phyloP scores from a whole-genome alignment of 345 rosid species.

The Microcos paniculata region DNA sequence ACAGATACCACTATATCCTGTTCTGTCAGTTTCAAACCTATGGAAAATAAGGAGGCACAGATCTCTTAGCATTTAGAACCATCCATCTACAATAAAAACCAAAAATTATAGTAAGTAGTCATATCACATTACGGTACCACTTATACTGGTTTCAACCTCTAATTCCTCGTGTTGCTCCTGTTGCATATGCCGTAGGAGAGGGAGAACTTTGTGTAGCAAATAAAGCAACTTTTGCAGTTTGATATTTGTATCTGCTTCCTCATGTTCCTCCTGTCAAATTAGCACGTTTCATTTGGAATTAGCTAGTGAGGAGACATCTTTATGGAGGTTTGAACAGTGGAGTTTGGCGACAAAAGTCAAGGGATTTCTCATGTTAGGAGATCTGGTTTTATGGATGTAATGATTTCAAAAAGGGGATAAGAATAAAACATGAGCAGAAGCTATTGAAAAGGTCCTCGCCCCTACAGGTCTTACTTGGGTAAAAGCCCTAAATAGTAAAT shows the following conservation, averaged over 20 bases:
- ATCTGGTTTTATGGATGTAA: not conserved
- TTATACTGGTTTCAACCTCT: slow-evolving; percentile 32
- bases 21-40: slow-evolving; percentile 42
- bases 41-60: slow-evolving; percentile 7
- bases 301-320: not conserved
- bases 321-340: not conserved
- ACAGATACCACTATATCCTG: slow-evolving; percentile 25
- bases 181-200: slow-evolving; percentile 45
- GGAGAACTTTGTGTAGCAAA: slow-evolving; percentile 41
- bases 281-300: slow-evolving; percentile 10
- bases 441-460: not conserved
- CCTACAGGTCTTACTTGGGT: not conserved
- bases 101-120: slow-evolving; percentile 7
- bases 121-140: slow-evolving; percentile 29
- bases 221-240: slow-evolving; percentile 42
- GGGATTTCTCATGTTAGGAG: not conserved
- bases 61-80: slow-evolving; percentile 9
- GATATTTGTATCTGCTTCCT: slow-evolving; percentile 25
- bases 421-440: not conserved
- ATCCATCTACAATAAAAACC: slow-evolving; percentile 5
- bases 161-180: slow-evolving; percentile 48
- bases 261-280: slow-evolving; percentile 30
- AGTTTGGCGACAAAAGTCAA: not conserved
- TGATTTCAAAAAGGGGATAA: not conserved
- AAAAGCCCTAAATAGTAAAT: not conserved